Conservation (phyloP, 257 asterid species). For the Penstemon davidsonii region DNA sequence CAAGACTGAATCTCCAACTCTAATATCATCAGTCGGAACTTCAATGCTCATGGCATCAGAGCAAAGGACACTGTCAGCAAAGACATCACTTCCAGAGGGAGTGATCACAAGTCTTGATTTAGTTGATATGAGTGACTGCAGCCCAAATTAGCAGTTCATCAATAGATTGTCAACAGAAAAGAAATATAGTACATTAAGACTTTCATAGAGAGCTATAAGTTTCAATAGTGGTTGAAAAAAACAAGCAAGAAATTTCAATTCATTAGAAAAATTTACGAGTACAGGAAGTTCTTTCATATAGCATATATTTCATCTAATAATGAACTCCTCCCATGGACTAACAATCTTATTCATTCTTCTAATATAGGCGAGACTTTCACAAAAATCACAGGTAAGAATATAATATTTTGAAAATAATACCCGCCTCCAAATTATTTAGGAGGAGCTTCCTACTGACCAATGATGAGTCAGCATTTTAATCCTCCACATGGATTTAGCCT, state of each 20-base stretch:
- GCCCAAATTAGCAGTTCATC: conserved; percentile 26
- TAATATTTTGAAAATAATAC: background rate
- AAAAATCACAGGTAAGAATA: background rate
- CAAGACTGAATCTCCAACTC: conserved; percentile 76
- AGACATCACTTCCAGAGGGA: conserved; percentile 68
- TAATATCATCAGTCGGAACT: conserved; percentile 93
- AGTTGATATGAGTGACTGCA: conserved; percentile 94
- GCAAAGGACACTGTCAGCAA: conserved; percentile 60
- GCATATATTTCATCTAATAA: background rate
- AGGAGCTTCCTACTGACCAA: background rate
- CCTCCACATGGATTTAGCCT: conserved; percentile 2
- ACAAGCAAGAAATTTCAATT: conserved; percentile 13
- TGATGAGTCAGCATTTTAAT: conserved; percentile 8
- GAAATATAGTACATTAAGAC: background rate
- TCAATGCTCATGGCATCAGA: conserved; percentile 82
- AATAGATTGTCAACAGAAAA: conserved; percentile 21
- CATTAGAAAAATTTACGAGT: background rate
- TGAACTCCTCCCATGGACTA: background rate
- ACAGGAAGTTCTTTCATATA: background rate
- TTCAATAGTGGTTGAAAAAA: conserved; percentile 7
- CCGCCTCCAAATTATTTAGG: background rate
- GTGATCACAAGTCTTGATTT: conserved; percentile 81
- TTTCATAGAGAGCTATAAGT: conserved; percentile 5
- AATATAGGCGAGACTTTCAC: background rate
- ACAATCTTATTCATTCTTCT: background rate